These are phyloP conservation scores for Stevia rebaudiana DNA, from an alignment of 140 eudicot genomes.

Conservation along the genomic window DNA sequence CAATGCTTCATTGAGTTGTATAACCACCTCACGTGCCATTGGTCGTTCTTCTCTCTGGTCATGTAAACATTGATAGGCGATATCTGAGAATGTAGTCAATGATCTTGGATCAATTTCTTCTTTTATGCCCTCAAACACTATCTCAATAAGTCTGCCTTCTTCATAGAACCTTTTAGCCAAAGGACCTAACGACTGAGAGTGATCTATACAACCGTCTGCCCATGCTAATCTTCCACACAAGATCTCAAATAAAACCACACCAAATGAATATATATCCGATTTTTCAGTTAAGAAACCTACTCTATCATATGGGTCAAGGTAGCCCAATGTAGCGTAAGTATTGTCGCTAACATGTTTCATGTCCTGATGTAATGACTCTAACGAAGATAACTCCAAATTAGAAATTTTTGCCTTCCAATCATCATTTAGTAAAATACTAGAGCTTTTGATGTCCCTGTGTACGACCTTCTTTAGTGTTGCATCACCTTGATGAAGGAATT, in stretches of 20 bases:
- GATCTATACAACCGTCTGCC: not conserved
- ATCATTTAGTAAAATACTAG: not conserved
- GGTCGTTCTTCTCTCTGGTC: too few relatives aligned
- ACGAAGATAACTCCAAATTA: not conserved
- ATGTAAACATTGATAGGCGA: not conserved
- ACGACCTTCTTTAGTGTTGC: not conserved
- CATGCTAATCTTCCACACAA: constrained; percentile 14
- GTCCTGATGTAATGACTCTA: too few relatives aligned
- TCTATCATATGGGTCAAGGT: not conserved
- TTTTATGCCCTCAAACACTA: not conserved
- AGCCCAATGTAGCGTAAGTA: not conserved
- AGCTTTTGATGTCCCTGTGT: not conserved
- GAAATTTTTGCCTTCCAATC: not conserved
- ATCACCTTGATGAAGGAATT: not conserved
- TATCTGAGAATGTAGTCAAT: not conserved
- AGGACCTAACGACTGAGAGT: not conserved
- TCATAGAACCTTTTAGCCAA: too few relatives aligned
- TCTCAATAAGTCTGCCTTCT: too few relatives aligned
- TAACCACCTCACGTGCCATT: too few relatives aligned
- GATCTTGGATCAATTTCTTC: not conserved
- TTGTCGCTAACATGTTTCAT: not conserved
- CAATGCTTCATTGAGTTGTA: too few relatives aligned
- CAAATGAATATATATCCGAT: constrained; percentile 9
- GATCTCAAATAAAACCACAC: constrained; percentile 1
- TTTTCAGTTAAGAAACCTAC: not conserved